Evolutionary conservation across 352 stramenopile species (phyloP), one percentile per base, ranked within the genome.

Genomic region (Peronospora belbahrii): DNA sequence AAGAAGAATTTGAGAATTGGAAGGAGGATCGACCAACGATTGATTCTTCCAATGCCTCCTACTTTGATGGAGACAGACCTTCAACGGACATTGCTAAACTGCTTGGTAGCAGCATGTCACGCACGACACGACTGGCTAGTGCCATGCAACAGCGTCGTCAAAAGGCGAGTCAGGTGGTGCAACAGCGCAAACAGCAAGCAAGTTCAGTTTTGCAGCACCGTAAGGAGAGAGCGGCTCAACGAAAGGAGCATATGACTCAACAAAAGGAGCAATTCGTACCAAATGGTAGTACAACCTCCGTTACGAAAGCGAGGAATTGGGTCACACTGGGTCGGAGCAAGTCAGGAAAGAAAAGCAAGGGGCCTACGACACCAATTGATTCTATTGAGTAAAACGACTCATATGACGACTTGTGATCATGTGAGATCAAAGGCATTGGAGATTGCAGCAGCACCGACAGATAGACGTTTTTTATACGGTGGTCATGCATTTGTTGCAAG

Each of bases 81-180:
- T 81, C 69, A 9, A 62, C 60, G 0, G 69, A 81, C 37, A 59
- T 81, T 6, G 52, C 66, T 0, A 61, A 73, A n/a, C 28, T 74
- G n/a, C 44, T 81, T 2, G 42, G 60, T 13, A 42, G 43, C 20
- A 46, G 44, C 37, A 35, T 45, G 38, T 55, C 40, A 9, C 64
- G 63, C n/a, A 54, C 48, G 15, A 56, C 63, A 4, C 55, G 64
- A 24, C 38, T 74, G 7, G 47, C 56, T 2, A 61, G 35, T 13
- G 58, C 56, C 6, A 57, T 73, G 50, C 55, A 58, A 35, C 58
- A 72, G 20, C 58, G 62, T 9, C 62, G 62, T 18, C 62, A 66
- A 39, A 44, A 64, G n/a, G 59, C 59, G 5, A 59, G 33, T 18
- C 52, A 66, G 18, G 45, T 37, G 19, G 60, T 69, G 19, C 50